Base-by-base conservation (phyloP, 2,329 filamentous ascomycete species). In the Xenoacremonium recifei region DNA sequence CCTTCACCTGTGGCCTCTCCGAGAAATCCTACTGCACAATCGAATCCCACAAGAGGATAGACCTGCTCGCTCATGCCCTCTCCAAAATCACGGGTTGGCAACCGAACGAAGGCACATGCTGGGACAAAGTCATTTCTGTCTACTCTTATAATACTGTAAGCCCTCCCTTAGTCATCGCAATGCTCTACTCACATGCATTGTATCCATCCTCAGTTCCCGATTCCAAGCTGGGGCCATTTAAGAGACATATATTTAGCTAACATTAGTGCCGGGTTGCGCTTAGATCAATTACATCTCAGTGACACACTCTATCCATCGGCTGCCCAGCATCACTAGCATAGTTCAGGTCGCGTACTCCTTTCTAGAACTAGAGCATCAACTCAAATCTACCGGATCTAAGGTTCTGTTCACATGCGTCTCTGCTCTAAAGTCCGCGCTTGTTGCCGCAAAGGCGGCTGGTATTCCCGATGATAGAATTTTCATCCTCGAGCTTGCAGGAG, bases 61-160 rank as follows among this genome's bases (percentile, higher is more conserved):
- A 89, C 31, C 72, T 70, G 37, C 72, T 93, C 7, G 77, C 88
- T n/a, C 77, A 84, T 37, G 84, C 78, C 10, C 66, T 95, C 21
- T 75, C 79, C 29, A 82, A 85, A 57, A 79, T 87, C 50, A 73
- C 92, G 42, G 81, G 79, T 20, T 89, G 87, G 75, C 63, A 76
- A 25, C 80, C 85, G 2, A 84, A 87, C 45, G 64, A 80, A 39
- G 87, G 84, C 11, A 79, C 80, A 0, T 84, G 90, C 57, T 93
- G 85, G 84, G 87, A 93, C 54, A 90, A 90, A 63, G 85, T 91
- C 16, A 70, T 89, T 30, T 84, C 74, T 2, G 70, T 91, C 21
- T 95, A 87, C 67, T 84, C 84, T 5, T 65, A 90, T 42, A 95
- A 95, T 59, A 88, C 87, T 13, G 85, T 88, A 6, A 16, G n/a